phyloP scores from a whole-genome alignment of 2,329 filamentous ascomycete species.

The Xylariaceae sp. region DNA sequence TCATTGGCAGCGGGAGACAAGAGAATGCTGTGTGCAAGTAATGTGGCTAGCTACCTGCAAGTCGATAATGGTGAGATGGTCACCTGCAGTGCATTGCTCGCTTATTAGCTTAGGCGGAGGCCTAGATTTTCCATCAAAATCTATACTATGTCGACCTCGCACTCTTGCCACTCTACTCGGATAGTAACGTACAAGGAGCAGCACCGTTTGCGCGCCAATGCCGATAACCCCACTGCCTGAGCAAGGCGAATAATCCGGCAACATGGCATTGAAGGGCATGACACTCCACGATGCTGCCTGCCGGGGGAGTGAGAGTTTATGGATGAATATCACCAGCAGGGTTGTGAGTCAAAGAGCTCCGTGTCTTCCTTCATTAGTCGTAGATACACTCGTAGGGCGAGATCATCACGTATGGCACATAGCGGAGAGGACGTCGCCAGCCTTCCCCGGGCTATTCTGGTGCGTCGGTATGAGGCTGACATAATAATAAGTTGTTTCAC shows the following conservation, averaged over 20 bases:
- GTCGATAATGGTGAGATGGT: background rate
- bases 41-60: no score
- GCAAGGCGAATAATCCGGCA: background rate
- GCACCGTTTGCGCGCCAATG: background rate
- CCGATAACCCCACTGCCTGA: background rate
- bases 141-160: no score
- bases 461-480: conserved; percentile 18
- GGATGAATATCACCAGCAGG: background rate
- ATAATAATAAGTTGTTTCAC: background rate
- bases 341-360: background rate
- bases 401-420: conserved; percentile 9
- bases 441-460: conserved; percentile 6
- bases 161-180: background rate
- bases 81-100: background rate
- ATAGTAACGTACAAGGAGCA: background rate
- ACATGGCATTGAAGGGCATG: background rate
- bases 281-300: background rate
- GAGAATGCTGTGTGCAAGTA: background rate
- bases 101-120: background rate
- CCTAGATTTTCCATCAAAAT: background rate
- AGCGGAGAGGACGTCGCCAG: background rate
- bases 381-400: conserved; percentile 1
- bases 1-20: background rate
- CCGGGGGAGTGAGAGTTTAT: background rate
- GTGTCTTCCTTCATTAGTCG: background rate